Evolutionary conservation across 441 rosid genomes (phyloP), one percentile per base, ranked within the genome.

Genomic region (Geranium incanum): DNA sequence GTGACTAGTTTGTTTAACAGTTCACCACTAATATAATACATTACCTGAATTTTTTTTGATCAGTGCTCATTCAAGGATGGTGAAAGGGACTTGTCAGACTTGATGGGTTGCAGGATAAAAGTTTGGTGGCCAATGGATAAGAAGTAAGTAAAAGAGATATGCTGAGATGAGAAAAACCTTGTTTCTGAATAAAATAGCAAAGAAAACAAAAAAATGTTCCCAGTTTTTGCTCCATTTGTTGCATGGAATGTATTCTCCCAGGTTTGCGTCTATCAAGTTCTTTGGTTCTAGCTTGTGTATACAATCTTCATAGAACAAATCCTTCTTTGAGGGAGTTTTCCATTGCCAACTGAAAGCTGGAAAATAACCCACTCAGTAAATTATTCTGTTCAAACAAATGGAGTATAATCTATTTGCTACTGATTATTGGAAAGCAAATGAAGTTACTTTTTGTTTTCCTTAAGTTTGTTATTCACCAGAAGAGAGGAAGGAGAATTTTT

Each of bases 101-200:
- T 93, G 79, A 90, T 89, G 72, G 99, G 98, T 76, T 83, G 81
- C 82, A 84, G 84, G 82, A 83, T 96, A 85, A 90, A 93, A 78
- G 91, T 96, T 66, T 96, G 99, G 99, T 96, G 98, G 99, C 99
- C 99, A 72, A 81, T 90, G 97, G 99, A 96, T 83, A 96, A 91
- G 85, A 70, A 79, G 99, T 96, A 83, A 91, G 97, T 79, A 66
- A 57, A 69, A 73, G 68, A 28, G 7, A 60, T 67, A 5, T 36
- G 37, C 1, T 23, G 38, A 6, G 45, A 64, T 64, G 41, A 64
- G 6, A 64, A 36, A 39, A 64, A n/a, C 38, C 67, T 11, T 33
- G 33, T 64, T 23, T 36, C 6, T 64, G n/a, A 64, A 36, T 28
- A 3, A 13, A 64, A 7, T 64, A 36, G 41, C 38, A n/a, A 64